Percentiles rank a stretch among this genome's conserved stretches.
Conservation (phyloP, 2,329 filamentous ascomycete species). For the Fusarium sp. region DNA sequence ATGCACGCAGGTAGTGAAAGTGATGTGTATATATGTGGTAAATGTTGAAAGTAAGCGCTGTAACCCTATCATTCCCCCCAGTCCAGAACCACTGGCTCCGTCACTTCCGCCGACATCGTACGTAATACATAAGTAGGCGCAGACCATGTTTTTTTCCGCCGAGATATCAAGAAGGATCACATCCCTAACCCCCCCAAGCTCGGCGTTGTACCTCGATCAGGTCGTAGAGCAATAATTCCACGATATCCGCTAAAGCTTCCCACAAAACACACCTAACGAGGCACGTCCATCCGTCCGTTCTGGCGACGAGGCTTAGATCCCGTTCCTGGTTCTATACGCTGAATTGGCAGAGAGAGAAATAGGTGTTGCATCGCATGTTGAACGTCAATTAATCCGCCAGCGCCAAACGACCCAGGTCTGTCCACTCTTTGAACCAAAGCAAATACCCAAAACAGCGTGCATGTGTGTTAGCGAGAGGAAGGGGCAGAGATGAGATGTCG, state of each 20-base stretch:
- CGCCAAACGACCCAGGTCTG: conserved; percentile 52
- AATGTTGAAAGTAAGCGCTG: conserved; percentile 41
- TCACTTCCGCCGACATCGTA: conserved; percentile 30
- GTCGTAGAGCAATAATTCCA: conserved; percentile 20
- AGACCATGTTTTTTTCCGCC: conserved; percentile 34
- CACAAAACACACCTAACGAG: conserved; percentile 19
- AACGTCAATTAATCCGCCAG: conserved; percentile 50
- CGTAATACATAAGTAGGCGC: conserved; percentile 43
- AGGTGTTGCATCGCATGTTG: conserved; percentile 46
- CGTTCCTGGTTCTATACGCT: conserved; percentile 29
- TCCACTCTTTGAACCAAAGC: conserved; percentile 51
- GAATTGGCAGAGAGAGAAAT: conserved; percentile 28
- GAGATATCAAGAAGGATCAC: conserved; percentile 22
- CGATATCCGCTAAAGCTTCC: conserved; percentile 21
- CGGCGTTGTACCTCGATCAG: conserved; percentile 14
- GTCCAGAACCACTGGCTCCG: conserved; percentile 23
- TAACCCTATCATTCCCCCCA: conserved; percentile 33
- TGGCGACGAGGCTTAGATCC: conserved; percentile 20
- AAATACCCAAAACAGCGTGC: conserved; percentile 52
- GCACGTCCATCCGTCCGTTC: conserved; percentile 12
- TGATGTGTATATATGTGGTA: conserved; percentile 39
- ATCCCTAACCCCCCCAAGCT: conserved; percentile 23
- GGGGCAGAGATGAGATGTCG: conserved; percentile 35
- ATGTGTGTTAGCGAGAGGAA: conserved; percentile 40
- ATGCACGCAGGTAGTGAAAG: conserved; percentile 30